Base-by-base conservation (phyloP, 306 rosid genomes). In the Malus asiatica region DNA sequence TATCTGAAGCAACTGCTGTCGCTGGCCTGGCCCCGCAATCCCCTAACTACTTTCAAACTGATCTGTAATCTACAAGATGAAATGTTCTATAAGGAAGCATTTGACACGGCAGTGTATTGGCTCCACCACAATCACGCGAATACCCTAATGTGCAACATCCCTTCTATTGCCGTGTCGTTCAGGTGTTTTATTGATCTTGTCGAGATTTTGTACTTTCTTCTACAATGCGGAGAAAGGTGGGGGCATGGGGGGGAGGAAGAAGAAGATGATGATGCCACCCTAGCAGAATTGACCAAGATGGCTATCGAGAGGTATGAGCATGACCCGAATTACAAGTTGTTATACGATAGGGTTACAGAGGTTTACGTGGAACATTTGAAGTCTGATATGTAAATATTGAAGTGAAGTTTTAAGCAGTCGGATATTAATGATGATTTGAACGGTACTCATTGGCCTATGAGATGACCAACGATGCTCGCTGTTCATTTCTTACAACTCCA, bases 61-160 rank as follows among this genome's bases (percentile, higher is more conserved):
- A 45, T 45, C 14, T 12, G 5, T 45, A 57, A n/a, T 27, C 62
- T 57, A 57, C 27, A 0, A n/a, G 62, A 4, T n/a, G 96, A 0
- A 91, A 89, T 20, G 35, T 74, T 84, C 9, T 86, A 87, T 33
- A 71, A 53, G 8, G 52, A 74, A 32, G 85, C 88, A 4, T 85
- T 82, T 73, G 76, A 84, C 33, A 40, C 86, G 3, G 81, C 90
- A 2, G 89, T 88, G 7, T 19, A 84, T 4, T 90, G 89, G 90
- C 85, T 89, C 53, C 84, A 87, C 83, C 6, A 23, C 3, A 44
- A 68, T 62, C 96, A 91, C 71, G 90, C 90, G 18, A 87, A 78
- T 19, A 86, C 96, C 15, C 84, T 88, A 1, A 83, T 81, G 1
- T 70, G 53, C 75, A 57, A n/a, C 61, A 11, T 57, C 5, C 0